Conservation (phyloP, 495 filamentous ascomycete species). For the Podospora pseudoanserina region DNA sequence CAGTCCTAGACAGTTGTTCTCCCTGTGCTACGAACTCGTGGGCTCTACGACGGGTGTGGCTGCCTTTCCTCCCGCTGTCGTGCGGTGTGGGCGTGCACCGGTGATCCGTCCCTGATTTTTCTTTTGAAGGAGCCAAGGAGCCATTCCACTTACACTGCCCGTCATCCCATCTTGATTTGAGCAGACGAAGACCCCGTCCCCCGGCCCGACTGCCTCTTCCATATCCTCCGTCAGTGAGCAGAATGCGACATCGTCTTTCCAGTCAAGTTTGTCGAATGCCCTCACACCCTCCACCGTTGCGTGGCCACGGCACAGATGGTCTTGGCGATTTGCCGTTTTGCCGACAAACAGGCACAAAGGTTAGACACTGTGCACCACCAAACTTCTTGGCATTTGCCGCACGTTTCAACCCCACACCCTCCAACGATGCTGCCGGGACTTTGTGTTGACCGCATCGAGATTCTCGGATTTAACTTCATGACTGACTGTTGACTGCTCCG, state of each 20-base stretch:
- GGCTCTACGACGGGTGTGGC: not conserved
- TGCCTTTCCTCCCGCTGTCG: not conserved
- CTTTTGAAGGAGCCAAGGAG: not conserved
- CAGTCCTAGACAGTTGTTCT: too few species aligned
- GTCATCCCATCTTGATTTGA: not conserved
- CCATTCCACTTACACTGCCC: too few species aligned
- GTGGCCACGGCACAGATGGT: not conserved
- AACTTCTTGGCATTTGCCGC: not conserved
- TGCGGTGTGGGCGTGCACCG: not conserved
- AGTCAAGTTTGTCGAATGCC: not conserved
- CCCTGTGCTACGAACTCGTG: not conserved
- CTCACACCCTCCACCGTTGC: not conserved
- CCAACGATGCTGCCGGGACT: not conserved
- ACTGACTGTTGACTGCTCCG: too few species aligned
- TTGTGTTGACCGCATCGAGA: not conserved
- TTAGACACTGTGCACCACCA: not conserved
- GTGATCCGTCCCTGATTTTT: not conserved
- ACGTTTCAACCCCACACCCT: not conserved
- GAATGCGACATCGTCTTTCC: not conserved
- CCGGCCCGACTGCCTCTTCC: not conserved
- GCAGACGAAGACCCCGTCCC: not conserved
- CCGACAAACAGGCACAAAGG: not conserved
- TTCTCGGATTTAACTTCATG: too few species aligned
- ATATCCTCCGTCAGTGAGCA: not conserved
- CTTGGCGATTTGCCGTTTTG: slow-evolving; percentile 5